Evolutionary conservation across 2,329 filamentous ascomycete genomes (phyloP).

Genomic region (Alternaria sp.): DNA sequence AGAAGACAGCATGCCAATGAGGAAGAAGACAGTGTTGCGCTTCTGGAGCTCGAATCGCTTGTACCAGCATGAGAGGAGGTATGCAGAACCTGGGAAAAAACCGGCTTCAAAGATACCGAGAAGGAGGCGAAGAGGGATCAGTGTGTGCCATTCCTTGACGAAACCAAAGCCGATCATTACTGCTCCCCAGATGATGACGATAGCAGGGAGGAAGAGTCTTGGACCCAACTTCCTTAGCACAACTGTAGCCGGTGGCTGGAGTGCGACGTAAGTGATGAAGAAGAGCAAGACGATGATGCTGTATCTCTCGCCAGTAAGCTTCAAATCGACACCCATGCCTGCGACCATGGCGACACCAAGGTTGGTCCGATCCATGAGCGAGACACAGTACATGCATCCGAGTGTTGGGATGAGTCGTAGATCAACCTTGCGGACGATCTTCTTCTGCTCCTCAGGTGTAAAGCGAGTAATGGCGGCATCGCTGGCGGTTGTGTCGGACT

Average conservation of each 20-base stretch:
- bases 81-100: slow-evolving; percentile 49
- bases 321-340: slow-evolving; percentile 43
- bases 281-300: slow-evolving; percentile 33
- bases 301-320: slow-evolving; percentile 35
- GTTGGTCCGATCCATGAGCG: slow-evolving; percentile 52
- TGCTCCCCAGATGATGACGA: slow-evolving; percentile 34
- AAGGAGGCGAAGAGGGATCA: slow-evolving; percentile 33
- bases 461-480: slow-evolving; percentile 28
- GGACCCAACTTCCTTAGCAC: slow-evolving; percentile 34
- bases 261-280: slow-evolving; percentile 37
- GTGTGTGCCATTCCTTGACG: slow-evolving; percentile 34
- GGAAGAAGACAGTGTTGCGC: slow-evolving; percentile 65
- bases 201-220: slow-evolving; percentile 27
- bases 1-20: slow-evolving; percentile 35
- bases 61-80: slow-evolving; percentile 68
- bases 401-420: slow-evolving; percentile 52
- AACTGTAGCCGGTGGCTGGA: slow-evolving; percentile 36
- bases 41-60: slow-evolving; percentile 64
- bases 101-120: slow-evolving; percentile 40
- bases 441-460: slow-evolving; percentile 34
- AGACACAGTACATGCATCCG: slow-evolving; percentile 51
- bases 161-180: slow-evolving; percentile 38
- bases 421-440: slow-evolving; percentile 44
- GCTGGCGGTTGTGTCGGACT: slow-evolving; percentile 22
- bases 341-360: slow-evolving; percentile 48